Evolutionary conservation across 352 stramenopile genomes (phyloP).

Genomic region (Ophiocytium majus): DNA sequence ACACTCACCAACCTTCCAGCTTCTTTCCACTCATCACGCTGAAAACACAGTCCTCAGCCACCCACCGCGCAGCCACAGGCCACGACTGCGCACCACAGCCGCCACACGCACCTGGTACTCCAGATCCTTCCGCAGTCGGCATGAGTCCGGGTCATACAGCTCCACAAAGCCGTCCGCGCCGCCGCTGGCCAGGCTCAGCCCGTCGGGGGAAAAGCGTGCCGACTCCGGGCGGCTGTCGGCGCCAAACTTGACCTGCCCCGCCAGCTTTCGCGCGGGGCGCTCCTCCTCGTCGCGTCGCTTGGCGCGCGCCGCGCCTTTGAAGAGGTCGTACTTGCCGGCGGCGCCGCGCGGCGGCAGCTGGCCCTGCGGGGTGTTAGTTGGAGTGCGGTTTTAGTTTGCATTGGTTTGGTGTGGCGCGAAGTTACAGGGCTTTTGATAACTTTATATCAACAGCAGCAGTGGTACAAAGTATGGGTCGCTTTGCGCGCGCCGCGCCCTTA

Average conservation of each 20-base stretch:
- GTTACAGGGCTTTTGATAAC: no score
- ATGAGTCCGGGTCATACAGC: slow-evolving; percentile 74
- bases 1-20: no score
- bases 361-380: slow-evolving; percentile 64
- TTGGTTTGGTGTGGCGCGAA: no score
- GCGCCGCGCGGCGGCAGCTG: slow-evolving; percentile 58
- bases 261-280: slow-evolving; percentile 49
- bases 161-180: slow-evolving; percentile 84
- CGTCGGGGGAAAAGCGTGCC: slow-evolving; percentile 76
- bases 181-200: slow-evolving; percentile 74
- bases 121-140: slow-evolving; percentile 78
- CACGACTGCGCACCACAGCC: no score
- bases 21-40: no score
- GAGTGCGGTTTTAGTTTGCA: no score
- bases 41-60: no score
- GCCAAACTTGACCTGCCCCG: slow-evolving; percentile 79
- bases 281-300: slow-evolving; percentile 47
- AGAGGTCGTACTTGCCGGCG: slow-evolving; percentile 74
- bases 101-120: slow-evolving; percentile 76
- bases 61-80: no score
- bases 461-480: no score
- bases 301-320: slow-evolving; percentile 61
- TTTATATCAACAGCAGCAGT: no score
- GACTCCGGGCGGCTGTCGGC: slow-evolving; percentile 70
- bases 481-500: slow-evolving; percentile 58